Conservation (phyloP, 1,284 basidiomycete genomes). For the Ceratobasidium sp. region DNA sequence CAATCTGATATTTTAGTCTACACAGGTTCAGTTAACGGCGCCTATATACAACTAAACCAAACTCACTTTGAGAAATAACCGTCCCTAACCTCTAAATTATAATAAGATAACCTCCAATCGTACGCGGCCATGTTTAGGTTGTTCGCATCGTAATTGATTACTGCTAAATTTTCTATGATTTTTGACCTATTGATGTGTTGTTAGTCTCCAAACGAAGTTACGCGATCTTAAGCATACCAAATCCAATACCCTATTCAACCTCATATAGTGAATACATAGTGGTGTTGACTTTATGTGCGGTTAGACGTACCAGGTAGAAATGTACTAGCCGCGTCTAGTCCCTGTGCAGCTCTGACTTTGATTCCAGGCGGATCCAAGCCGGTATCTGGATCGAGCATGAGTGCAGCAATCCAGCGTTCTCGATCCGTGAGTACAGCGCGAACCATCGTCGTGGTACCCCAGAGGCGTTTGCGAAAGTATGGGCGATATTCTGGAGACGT, state of each 20-base stretch:
- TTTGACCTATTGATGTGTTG: slow-evolving; percentile 72
- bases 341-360: slow-evolving; percentile 93
- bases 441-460: slow-evolving; percentile 87
- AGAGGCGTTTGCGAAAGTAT: slow-evolving; percentile 87
- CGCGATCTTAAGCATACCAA: slow-evolving; percentile 68
- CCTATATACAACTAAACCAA: background rate
- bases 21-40: background rate
- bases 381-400: slow-evolving; percentile 91
- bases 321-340: slow-evolving; percentile 64
- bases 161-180: slow-evolving; percentile 93
- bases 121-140: slow-evolving; percentile 89
- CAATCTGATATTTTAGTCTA: slow-evolving; percentile 87
- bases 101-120: slow-evolving; percentile 92
- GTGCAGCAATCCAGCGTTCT: slow-evolving; percentile 88
- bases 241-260: slow-evolving; percentile 83
- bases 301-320: slow-evolving; percentile 51
- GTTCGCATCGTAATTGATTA: slow-evolving; percentile 91
- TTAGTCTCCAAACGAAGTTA: slow-evolving; percentile 17
- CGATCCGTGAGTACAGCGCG: slow-evolving; percentile 88
- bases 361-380: slow-evolving; percentile 92
- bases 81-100: slow-evolving; percentile 91
- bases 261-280: background rate
- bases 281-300: background rate
- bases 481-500: slow-evolving; percentile 80
- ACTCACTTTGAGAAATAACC: slow-evolving; percentile 80